Evolutionary conservation across 2,329 filamentous ascomycete genomes (phyloP).

Genomic region (Fusarium sp.): DNA sequence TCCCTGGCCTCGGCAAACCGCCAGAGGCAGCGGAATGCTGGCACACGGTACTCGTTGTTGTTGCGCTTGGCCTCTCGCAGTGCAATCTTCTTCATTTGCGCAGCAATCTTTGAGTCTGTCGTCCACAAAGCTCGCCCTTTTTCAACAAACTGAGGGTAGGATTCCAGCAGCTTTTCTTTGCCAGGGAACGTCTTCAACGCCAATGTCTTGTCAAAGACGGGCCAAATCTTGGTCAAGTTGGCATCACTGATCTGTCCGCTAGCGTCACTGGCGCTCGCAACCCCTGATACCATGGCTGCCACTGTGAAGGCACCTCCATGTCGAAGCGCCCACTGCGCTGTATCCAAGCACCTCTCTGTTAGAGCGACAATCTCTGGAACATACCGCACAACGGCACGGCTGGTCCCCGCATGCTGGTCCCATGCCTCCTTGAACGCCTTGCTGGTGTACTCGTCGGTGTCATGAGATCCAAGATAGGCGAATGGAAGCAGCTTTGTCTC

Average conservation of each 20-base stretch:
- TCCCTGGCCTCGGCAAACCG: slow-evolving; percentile 78
- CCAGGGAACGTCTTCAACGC: slow-evolving; percentile 93
- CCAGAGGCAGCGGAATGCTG: slow-evolving; percentile 81
- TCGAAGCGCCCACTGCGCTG: slow-evolving; percentile 90
- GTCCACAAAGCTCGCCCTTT: slow-evolving; percentile 73
- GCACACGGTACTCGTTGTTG: slow-evolving; percentile 85
- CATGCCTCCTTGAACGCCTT: slow-evolving; percentile 89
- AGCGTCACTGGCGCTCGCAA: slow-evolving; percentile 72
- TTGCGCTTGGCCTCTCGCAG: slow-evolving; percentile 92
- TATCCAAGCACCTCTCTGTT: slow-evolving; percentile 78
- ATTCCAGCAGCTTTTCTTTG: slow-evolving; percentile 87
- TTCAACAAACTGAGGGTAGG: slow-evolving; percentile 84
- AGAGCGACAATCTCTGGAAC: slow-evolving; percentile 85
- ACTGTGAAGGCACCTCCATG: slow-evolving; percentile 88
- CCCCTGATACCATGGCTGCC: slow-evolving; percentile 79
- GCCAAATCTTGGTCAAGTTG: slow-evolving; percentile 81
- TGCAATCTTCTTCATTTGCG: slow-evolving; percentile 84
- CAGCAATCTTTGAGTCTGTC: slow-evolving; percentile 66
- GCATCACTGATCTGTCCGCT: slow-evolving; percentile 72
- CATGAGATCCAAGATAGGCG: slow-evolving; percentile 89
- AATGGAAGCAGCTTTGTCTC: slow-evolving; percentile 86
- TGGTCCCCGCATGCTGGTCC: slow-evolving; percentile 91
- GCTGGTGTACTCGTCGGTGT: slow-evolving; percentile 84
- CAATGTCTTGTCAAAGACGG: slow-evolving; percentile 84
- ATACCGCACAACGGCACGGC: slow-evolving; percentile 86